These are phyloP conservation scores for Cyamopsis tetragonoloba DNA, from an alignment of 306 rosid genomes.

Conservation along the genomic window DNA sequence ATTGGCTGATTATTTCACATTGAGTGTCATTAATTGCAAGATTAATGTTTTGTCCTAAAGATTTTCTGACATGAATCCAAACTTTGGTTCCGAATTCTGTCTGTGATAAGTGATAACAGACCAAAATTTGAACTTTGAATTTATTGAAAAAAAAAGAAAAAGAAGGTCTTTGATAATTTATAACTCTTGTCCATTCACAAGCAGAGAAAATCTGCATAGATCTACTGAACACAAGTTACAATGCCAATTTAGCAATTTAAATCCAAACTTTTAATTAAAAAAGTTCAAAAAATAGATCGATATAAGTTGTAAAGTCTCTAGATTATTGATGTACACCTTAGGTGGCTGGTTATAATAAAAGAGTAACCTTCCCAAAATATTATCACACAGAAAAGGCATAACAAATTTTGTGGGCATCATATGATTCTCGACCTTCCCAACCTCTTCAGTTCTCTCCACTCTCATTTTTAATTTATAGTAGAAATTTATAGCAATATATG, in stretches of 20 bases:
- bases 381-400: neutral
- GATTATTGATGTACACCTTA: neutral
- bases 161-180: too few species aligned
- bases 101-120: too few species aligned
- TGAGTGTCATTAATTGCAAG: constrained; percentile 8
- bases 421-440: neutral
- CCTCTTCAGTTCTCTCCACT: neutral
- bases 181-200: too few species aligned
- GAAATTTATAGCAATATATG: neutral
- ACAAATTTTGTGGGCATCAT: neutral
- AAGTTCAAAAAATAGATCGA: neutral
- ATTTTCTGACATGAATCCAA: neutral
- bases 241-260: neutral
- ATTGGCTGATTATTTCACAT: constrained; percentile 4
- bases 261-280: neutral
- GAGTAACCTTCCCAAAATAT: neutral
- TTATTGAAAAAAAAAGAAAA: too few species aligned
- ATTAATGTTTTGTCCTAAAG: neutral
- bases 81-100: neutral
- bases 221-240: too few species aligned
- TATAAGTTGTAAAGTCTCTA: neutral
- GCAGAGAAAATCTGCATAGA: too few species aligned
- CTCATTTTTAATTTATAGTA: neutral
- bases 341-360: neutral
- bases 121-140: too few species aligned